A percentile compares a stretch with the other conserved stretches of the same genome.
These are phyloP conservation scores for Dictyostelium capitatum DNA, from an alignment of 78 protist genomes.

Conservation along the genomic window DNA sequence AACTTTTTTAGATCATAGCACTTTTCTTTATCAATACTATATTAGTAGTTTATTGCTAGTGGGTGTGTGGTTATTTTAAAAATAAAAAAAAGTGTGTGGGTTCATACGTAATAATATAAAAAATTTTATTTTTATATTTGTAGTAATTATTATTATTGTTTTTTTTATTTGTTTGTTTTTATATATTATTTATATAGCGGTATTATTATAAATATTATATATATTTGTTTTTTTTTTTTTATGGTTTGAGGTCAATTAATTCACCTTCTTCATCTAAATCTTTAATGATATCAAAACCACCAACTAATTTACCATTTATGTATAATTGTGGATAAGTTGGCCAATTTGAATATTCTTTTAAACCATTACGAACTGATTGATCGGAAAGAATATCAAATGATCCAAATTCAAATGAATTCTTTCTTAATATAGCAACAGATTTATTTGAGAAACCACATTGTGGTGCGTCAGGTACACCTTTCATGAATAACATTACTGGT, in stretches of 20 bases:
- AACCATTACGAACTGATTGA: conserved; percentile 88
- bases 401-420: conserved; percentile 63
- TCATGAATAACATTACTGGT: conserved; percentile 93
- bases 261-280: conserved; percentile 86
- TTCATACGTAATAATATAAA: neutral
- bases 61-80: neutral
- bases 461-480: conserved; percentile 92
- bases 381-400: conserved; percentile 90
- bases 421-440: conserved; percentile 83
- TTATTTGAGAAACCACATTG: conserved; percentile 94
- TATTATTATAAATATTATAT: neutral
- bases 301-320: conserved; percentile 92
- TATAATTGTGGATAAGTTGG: conserved; percentile 95
- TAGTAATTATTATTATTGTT: neutral
- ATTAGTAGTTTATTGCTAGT: no score
- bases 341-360: conserved; percentile 88
- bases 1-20: no score
- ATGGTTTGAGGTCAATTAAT: conserved; percentile 54
- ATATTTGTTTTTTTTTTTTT: neutral
- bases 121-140: neutral
- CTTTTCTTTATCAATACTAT: no score
- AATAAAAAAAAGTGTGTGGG: neutral
- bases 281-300: conserved; percentile 92
- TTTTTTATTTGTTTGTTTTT: neutral
- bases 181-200: neutral